Evolutionary conservation across 129 eudicot genomes (phyloP).

Genomic region (Artemisia argyi): DNA sequence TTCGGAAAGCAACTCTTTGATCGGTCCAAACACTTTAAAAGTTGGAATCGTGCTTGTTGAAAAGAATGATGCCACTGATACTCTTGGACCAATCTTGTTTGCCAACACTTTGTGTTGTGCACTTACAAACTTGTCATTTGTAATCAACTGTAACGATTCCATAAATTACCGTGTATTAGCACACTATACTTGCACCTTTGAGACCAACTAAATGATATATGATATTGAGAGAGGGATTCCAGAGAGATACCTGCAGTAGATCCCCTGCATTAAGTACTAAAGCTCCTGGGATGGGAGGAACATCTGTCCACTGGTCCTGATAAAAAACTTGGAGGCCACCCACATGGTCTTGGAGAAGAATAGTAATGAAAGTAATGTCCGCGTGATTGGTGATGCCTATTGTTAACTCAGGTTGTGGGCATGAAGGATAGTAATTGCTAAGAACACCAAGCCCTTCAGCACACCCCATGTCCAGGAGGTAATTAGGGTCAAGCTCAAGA

Average conservation of each 20-base stretch:
- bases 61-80: slow-evolving; percentile 55
- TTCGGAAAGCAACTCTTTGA: slow-evolving; percentile 26
- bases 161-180: not conserved
- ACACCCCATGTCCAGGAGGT: slow-evolving; percentile 40
- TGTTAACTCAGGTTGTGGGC: too few relatives aligned
- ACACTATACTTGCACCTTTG: too few relatives aligned
- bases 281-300: slow-evolving; percentile 18
- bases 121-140: too few relatives aligned
- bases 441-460: slow-evolving; percentile 31
- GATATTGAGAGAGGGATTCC: not conserved
- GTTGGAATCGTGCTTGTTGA: slow-evolving; percentile 10
- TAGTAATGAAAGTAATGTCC: slow-evolving; percentile 35
- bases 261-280: slow-evolving; percentile 44
- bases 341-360: slow-evolving; percentile 46
- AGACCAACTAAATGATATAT: not conserved
- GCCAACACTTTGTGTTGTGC: too few relatives aligned
- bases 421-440: slow-evolving; percentile 29
- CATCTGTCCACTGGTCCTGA: slow-evolving; percentile 46
- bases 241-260: slow-evolving; percentile 38
- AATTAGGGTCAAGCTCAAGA: slow-evolving; percentile 35
- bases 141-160: slow-evolving; percentile 38
- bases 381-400: slow-evolving; percentile 27
- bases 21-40: slow-evolving; percentile 40
- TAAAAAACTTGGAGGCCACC: slow-evolving; percentile 49
- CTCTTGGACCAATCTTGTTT: slow-evolving; percentile 43